A percentile compares a stretch with the other conserved stretches of the same genome.
phyloP scores from a whole-genome alignment of 768 basidiomycete species.

The Vishniacozyma victoriae region DNA sequence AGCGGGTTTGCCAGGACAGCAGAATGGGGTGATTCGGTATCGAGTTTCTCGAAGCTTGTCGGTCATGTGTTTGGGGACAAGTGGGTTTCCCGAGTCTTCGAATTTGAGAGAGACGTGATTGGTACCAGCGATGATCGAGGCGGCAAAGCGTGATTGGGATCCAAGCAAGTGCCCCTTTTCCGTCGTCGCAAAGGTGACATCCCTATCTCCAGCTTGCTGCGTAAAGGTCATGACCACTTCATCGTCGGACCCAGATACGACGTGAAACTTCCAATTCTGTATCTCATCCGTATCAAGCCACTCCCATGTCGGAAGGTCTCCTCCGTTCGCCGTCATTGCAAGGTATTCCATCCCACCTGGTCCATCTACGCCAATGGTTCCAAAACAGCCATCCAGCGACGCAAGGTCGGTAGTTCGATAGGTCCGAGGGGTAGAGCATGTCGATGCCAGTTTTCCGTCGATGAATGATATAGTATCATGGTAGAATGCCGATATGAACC shows the following conservation, averaged over 20 bases:
- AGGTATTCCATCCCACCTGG: constrained; percentile 13
- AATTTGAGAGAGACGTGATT: constrained; percentile 12
- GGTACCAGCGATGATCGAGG: constrained; percentile 5
- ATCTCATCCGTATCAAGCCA: constrained; percentile 4
- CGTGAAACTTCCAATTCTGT: constrained; percentile 1
- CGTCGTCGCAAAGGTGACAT: neutral
- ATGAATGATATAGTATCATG: constrained; percentile 10
- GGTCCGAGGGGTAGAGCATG: constrained; percentile 2
- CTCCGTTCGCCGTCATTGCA: neutral
- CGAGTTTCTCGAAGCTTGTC: neutral
- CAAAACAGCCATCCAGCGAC: constrained; percentile 27
- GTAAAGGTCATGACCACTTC: neutral
- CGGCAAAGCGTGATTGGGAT: neutral
- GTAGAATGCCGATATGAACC: constrained; percentile 14
- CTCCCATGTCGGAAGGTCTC: no score
- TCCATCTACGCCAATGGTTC: constrained; percentile 25
- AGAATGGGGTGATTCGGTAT: constrained; percentile 12
- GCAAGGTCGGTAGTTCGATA: constrained; percentile 9
- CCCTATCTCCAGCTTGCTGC: neutral
- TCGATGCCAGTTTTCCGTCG: constrained; percentile 3
- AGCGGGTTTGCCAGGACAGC: constrained; percentile 7
- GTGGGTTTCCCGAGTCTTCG: constrained; percentile 2
- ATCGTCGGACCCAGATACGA: neutral
- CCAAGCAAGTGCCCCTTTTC: constrained; percentile 3
- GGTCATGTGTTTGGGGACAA: neutral